Percentiles rank a stretch among this genome's conserved stretches.
phyloP scores from a whole-genome alignment of 352 stramenopile genomes.

The Plasmopara viticola region DNA sequence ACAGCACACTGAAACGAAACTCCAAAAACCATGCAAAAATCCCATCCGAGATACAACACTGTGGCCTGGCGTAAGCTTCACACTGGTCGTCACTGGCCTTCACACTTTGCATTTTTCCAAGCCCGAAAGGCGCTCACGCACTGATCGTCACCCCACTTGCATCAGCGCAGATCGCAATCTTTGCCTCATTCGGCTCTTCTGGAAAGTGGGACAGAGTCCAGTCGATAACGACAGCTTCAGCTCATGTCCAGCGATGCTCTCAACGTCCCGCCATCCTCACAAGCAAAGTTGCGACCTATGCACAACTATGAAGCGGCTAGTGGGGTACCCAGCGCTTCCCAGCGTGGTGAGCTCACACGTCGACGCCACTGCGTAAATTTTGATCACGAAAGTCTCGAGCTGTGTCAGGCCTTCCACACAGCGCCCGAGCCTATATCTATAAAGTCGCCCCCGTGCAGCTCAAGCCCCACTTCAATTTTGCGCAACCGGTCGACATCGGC shows the following conservation, averaged over 20 bases:
- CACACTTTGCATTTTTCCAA: conserved; percentile 25
- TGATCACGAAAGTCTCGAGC: conserved; percentile 37
- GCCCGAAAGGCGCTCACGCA: too few species aligned
- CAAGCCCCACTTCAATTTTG: conserved; percentile 18
- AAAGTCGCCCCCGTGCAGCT: conserved; percentile 23
- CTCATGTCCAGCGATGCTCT: conserved; percentile 21
- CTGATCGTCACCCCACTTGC: not conserved
- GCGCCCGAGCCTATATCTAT: conserved; percentile 40
- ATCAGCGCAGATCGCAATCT: not conserved
- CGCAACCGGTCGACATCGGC: conserved; percentile 12
- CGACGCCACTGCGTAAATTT: conserved; percentile 47
- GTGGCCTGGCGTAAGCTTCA: conserved; percentile 22
- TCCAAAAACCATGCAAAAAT: conserved; percentile 32
- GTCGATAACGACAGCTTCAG: conserved; percentile 10
- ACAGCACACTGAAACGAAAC: conserved; percentile 27
- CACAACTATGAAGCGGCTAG: conserved; percentile 9
- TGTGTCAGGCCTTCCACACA: conserved; percentile 53
- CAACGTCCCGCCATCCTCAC: conserved; percentile 7
- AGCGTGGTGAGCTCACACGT: conserved; percentile 40
- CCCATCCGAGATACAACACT: conserved; percentile 30
- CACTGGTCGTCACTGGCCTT: conserved; percentile 8
- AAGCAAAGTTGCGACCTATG: conserved; percentile 6
- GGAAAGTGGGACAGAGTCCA: conserved; percentile 3
- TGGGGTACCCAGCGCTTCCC: conserved; percentile 26
- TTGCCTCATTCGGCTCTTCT: not conserved